phyloP scores from a whole-genome alignment of 768 basidiomycete genomes.

The Astraeus odoratus region DNA sequence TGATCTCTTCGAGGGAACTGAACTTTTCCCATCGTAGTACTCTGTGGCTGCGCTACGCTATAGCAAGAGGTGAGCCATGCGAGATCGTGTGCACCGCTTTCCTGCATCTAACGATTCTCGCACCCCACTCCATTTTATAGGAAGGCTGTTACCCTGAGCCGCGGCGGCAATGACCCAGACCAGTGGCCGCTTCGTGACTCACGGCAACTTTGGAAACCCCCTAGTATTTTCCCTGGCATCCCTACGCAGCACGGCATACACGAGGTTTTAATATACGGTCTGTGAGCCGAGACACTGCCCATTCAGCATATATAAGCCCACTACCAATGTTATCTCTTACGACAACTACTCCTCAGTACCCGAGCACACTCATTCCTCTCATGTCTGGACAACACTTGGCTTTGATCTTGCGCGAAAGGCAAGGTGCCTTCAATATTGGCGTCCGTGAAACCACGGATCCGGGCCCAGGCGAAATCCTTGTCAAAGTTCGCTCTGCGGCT shows the following conservation, averaged over 20 bases:
- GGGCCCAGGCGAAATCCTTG: conserved; percentile 40
- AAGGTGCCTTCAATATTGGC: conserved; percentile 30
- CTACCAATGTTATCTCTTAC: conserved; percentile 15
- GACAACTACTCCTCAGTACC: conserved; percentile 10
- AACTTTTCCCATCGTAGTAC: conserved; percentile 10
- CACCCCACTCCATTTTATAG: conserved; percentile 22
- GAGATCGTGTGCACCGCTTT: conserved; percentile 22
- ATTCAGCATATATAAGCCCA: conserved; percentile 23
- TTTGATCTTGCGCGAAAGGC: conserved; percentile 26
- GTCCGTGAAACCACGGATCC: conserved; percentile 33
- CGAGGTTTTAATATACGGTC: conserved; percentile 29
- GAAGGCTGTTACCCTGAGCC: conserved; percentile 28
- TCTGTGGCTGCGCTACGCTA: conserved; percentile 15
- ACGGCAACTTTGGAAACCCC: conserved; percentile 20
- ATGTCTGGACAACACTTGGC: conserved; percentile 24
- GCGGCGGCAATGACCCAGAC: conserved; percentile 26
- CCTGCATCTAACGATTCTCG: conserved; percentile 21
- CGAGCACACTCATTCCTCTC: conserved; percentile 5
- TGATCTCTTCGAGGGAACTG: conserved; percentile 2
- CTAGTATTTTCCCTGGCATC: conserved; percentile 18
- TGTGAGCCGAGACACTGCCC: conserved; percentile 24
- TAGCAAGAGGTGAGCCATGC: conserved; percentile 9
- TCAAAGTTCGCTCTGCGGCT: conserved; percentile 40
- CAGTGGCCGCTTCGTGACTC: conserved; percentile 14
- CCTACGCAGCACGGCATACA: conserved; percentile 28